A percentile compares a stretch with the other conserved stretches of the same genome.
These are phyloP conservation scores for Candida gigantensis DNA, from an alignment of 1,139 yeast genomes.

Conservation along the genomic window DNA sequence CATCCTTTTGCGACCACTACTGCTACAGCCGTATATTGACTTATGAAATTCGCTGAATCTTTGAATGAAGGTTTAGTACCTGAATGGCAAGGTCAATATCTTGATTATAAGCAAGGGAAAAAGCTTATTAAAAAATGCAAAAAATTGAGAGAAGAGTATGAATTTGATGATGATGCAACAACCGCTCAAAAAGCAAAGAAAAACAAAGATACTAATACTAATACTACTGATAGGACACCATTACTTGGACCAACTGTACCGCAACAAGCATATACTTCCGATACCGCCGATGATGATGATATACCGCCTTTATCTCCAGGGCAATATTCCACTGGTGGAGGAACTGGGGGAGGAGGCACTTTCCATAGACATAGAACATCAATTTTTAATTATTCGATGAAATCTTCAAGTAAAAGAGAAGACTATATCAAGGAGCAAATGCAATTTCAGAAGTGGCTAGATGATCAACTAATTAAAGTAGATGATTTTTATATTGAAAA, in stretches of 20 bases:
- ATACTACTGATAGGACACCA: constrained; percentile 29
- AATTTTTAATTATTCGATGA: constrained; percentile 25
- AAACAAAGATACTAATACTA: constrained; percentile 6
- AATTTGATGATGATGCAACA: constrained; percentile 5
- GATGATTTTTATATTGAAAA: constrained; percentile 59
- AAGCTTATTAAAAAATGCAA: constrained; percentile 31
- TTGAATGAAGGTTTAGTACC: constrained; percentile 67
- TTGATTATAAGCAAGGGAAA: constrained; percentile 65
- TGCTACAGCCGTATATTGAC: background rate
- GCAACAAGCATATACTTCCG: constrained; percentile 8
- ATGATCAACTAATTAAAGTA: constrained; percentile 57
- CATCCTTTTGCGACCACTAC: no score
- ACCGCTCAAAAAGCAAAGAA: background rate
- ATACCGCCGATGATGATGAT: constrained; percentile 1
- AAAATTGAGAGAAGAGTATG: constrained; percentile 14
- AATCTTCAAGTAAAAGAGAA: constrained; percentile 18
- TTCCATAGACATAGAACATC: constrained; percentile 11
- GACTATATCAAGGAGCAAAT: constrained; percentile 31
- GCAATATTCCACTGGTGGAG: background rate
- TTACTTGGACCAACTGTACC: constrained; percentile 19
- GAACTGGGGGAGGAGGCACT: constrained; percentile 4
- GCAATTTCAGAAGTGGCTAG: constrained; percentile 64
- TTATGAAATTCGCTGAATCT: constrained; percentile 64
- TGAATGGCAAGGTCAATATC: constrained; percentile 82
- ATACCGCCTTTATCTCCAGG: constrained; percentile 3